Evolutionary conservation across 169 alveolate species (phyloP).

Genomic region (Eimeria zaria): DNA sequence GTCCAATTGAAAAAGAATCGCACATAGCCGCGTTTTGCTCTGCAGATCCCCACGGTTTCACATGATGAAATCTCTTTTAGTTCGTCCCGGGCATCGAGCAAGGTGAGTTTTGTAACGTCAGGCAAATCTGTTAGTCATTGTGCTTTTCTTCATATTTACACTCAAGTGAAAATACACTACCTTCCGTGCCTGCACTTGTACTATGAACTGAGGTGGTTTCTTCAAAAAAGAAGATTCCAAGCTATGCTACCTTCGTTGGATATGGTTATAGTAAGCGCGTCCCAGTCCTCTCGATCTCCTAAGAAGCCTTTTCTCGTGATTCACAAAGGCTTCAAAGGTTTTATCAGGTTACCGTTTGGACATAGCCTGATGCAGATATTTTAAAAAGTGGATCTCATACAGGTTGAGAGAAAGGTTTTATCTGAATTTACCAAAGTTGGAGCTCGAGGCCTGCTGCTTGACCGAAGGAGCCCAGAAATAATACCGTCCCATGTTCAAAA

Average conservation of each 20-base stretch:
- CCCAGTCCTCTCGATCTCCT: conserved; percentile 86
- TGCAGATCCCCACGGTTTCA: conserved; percentile 84
- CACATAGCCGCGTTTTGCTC: conserved; percentile 85
- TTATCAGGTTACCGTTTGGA: conserved; percentile 70
- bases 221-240: background rate
- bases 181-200: conserved; percentile 74
- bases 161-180: conserved; percentile 21
- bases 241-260: conserved; percentile 80
- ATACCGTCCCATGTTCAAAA: conserved; percentile 84
- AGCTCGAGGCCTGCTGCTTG: conserved; percentile 84
- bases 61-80: conserved; percentile 81
- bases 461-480: conserved; percentile 83
- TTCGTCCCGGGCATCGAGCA: conserved; percentile 79
- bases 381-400: background rate
- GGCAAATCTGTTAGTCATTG: conserved; percentile 62
- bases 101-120: conserved; percentile 79
- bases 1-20: conserved; percentile 85
- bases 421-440: conserved; percentile 74
- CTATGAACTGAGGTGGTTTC: background rate
- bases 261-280: conserved; percentile 82
- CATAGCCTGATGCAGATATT: conserved; percentile 78
- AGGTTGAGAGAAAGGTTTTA: background rate
- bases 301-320: background rate
- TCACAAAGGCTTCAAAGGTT: background rate
- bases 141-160: background rate